Conservation (phyloP, 495 filamentous ascomycete species). For the Penicillium turbatum region DNA sequence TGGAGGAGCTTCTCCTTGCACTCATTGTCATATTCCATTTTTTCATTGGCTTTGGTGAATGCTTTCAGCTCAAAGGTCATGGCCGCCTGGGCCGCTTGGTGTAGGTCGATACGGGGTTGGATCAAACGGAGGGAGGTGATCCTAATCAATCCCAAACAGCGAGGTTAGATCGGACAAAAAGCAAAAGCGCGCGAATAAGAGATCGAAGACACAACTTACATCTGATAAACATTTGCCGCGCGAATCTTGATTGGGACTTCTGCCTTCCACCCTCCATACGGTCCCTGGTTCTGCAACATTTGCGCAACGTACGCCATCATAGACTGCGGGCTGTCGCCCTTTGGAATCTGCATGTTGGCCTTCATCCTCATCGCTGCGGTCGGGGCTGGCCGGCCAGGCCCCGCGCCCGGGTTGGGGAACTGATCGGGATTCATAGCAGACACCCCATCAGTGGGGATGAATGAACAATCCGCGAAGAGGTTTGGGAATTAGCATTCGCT, state of each 20-base stretch:
- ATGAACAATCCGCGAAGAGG: constrained; percentile 37
- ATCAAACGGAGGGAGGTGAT: constrained; percentile 49
- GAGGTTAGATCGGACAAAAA: not conserved
- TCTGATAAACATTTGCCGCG: constrained; percentile 42
- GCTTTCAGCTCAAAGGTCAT: constrained; percentile 45
- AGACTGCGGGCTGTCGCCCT: constrained; percentile 31
- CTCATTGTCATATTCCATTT: constrained; percentile 47
- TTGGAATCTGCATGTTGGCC: constrained; percentile 34
- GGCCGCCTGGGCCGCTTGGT: constrained; percentile 42
- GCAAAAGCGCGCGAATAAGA: constrained; percentile 4
- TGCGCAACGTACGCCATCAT: constrained; percentile 38
- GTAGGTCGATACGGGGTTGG: constrained; percentile 42
- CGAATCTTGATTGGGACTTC: constrained; percentile 40
- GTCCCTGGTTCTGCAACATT: constrained; percentile 35
- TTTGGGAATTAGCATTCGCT: constrained; percentile 43
- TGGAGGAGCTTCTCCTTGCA: constrained; percentile 46
- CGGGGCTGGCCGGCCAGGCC: constrained; percentile 30
- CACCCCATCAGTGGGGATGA: constrained; percentile 45
- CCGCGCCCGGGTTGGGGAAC: constrained; percentile 42
- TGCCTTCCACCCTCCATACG: constrained; percentile 44
- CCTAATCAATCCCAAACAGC: constrained; percentile 21
- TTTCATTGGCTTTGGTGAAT: constrained; percentile 42
- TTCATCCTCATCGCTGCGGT: constrained; percentile 20
- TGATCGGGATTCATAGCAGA: constrained; percentile 49
- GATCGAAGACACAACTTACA: constrained; percentile 33